Base-by-base conservation (phyloP, 257 asterid species). In the Petunia axillaris region DNA sequence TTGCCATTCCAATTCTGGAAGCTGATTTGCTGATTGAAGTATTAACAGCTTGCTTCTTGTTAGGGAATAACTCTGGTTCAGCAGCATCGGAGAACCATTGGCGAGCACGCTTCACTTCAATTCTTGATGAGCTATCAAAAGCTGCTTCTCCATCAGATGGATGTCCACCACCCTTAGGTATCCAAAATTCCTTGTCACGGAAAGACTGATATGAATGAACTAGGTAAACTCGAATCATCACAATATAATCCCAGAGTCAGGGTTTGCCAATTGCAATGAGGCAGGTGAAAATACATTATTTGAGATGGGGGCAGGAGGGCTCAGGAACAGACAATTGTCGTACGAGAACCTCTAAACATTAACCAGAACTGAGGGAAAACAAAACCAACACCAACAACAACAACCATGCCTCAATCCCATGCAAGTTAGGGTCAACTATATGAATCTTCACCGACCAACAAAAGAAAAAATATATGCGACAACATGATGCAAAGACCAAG, bases 141-240 rank as follows among this genome's bases (percentile, higher is more conserved):
- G 90, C 91, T 64, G 91, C 76, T 62, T 91, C 93, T 50, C 87
- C 91, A 77, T 88, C 91, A 37, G 79, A 79, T 77, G 85, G 75
- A 82, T 89, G 91, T 35, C 88, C 95, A 76, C 90, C 89, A 5
- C 88, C 93, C 75, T 92, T 91, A 0, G 92, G 91, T 85, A 87
- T 87, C 97, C 97, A 92, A 87, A 93, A 90, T 37, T 88, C 92
- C 91, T 92, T 91, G 81, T 90, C 94, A 89, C 89, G 89, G 79
- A 87, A 84, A 83, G 86, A 82, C 87, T 76, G 37, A 62, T 64
- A 57, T 50, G 76, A 55, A 37, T 74, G 66, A 3, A 36, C 71
- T 50, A 80, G 80, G 62, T 37, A 50, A 53, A 4, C 10, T 37
- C 50, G 46, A 48, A 64, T 48, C 39, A 43, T 38, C 48, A 14